Evolutionary conservation across 2,329 filamentous ascomycete genomes (phyloP), one percentile per base, ranked within the genome.

Genomic region (Sarocladium kiliense): DNA sequence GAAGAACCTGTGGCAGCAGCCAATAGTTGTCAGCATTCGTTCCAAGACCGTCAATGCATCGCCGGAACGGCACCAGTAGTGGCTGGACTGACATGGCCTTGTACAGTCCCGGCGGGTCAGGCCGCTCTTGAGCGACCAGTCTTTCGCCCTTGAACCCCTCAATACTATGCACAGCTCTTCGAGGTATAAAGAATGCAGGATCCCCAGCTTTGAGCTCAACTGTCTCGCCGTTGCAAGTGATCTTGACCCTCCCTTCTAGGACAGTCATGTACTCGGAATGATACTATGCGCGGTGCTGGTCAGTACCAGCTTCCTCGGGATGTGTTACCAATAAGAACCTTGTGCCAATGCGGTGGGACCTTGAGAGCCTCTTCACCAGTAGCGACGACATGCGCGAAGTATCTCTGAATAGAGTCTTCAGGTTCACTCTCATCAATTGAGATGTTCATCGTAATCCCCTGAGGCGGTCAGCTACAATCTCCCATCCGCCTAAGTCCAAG

Each of bases 391-490:
- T 58, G 53, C 14, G 49, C 32, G 26, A 49, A 47, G 26, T 49
- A 58, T 26, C 54, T 45, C 45, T 58, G 23, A 39, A 58, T 49
- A 3, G 56, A 58, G 21, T 51, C 54, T 41, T 58, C 56, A 3
- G 54, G 56, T 27, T 58, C 36, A 12, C 54, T 53, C 14, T 56
- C 56, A 27, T 58, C 56, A 9, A 58, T 25, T 1, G 23, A 42
- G 26, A 58, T 27, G 42, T 58, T 37, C 45, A 58, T 51, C 19
- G 36, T 53, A 10, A 53, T 25, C n/a, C 55, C 55, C 41, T 53
- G 30, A 3, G 21, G n/a, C 5, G n/a, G n/a, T 65, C 54, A 68
- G 61, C 34, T 57, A 55, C 18, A 60, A 61, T 14, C 62, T 63
- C 16, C 60, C 59, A 26, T 62, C 62, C 34, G 57, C 59, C 36